phyloP scores from a whole-genome alignment of 225 moss, liverwort and hornwort species.

The Pseudisothecium myosuroides region DNA sequence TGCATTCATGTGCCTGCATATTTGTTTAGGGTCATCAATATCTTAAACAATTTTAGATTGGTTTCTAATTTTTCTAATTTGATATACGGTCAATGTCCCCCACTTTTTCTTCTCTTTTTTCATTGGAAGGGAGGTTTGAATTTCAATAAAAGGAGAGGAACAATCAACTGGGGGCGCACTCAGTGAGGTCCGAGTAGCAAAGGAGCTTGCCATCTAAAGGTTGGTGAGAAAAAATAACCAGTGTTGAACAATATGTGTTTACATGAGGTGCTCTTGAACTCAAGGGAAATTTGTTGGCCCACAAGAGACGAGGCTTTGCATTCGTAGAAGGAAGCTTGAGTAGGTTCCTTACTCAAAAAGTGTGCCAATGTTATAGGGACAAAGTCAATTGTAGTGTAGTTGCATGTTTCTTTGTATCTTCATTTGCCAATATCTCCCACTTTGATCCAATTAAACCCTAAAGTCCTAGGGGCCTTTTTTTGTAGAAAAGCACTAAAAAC shows the following conservation, averaged over 20 bases:
- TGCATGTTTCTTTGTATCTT: background rate
- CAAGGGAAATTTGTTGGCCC: no score
- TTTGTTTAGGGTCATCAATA: background rate
- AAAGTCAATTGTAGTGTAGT: background rate
- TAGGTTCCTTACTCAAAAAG: background rate
- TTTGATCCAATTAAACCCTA: background rate
- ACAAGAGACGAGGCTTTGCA: background rate
- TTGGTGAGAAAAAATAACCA: background rate
- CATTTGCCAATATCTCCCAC: background rate
- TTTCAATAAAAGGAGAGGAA: background rate
- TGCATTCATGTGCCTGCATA: background rate
- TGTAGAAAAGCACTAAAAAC: background rate
- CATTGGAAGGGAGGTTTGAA: background rate
- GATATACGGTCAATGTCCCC: background rate
- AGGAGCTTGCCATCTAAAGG: no score
- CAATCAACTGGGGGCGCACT: no score
- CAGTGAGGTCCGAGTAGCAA: fast-evolving
- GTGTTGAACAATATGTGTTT: background rate
- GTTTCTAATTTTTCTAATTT: background rate
- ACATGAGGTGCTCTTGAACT: background rate
- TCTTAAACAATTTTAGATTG: background rate
- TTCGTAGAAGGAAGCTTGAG: fast-evolving
- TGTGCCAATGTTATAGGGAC: fast-evolving
- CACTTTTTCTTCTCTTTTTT: fast-evolving
- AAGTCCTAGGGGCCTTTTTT: background rate